Conservation (phyloP, 441 rosid genomes). For the Brassica hybrid region DNA sequence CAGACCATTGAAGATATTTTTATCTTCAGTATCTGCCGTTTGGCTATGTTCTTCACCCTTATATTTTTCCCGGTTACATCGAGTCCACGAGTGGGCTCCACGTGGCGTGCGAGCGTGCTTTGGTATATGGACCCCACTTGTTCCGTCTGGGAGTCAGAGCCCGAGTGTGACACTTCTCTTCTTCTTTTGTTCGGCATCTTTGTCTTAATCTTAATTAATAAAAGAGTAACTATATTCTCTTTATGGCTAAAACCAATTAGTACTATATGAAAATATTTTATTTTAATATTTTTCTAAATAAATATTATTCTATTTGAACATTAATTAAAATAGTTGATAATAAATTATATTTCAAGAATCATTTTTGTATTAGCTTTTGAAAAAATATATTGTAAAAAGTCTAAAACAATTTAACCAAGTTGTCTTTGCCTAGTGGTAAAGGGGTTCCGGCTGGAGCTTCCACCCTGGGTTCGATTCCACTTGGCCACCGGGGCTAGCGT, state of each 20-base stretch:
- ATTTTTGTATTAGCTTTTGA: background rate
- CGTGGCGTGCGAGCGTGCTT: constrained; percentile 93
- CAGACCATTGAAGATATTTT: constrained; percentile 31
- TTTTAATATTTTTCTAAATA: background rate
- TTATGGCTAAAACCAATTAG: constrained; percentile 1
- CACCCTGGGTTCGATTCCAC: too few relatives aligned
- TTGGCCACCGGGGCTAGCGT: too few relatives aligned
- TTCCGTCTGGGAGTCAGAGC: constrained; percentile 74
- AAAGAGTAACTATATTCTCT: background rate
- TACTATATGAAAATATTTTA: background rate
- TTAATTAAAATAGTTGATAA: background rate
- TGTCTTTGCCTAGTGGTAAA: too few relatives aligned
- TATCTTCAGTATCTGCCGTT: constrained; percentile 9
- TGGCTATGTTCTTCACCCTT: constrained; percentile 43
- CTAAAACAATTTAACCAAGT: background rate
- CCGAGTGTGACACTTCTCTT: constrained; percentile 51
- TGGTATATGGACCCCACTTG: constrained; percentile 54
- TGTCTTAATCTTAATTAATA: constrained; percentile 6
- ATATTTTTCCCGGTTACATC: constrained; percentile 20
- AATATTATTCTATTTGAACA: background rate
- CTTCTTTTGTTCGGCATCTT: background rate
- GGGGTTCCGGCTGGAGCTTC: too few relatives aligned
- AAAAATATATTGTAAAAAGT: background rate
- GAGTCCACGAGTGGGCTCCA: constrained; percentile 82
- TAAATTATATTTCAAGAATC: background rate